Evolutionary conservation across 2,329 filamentous ascomycete genomes (phyloP), one percentile per base, ranked within the genome.

Genomic region (Aureobasidium sp.): DNA sequence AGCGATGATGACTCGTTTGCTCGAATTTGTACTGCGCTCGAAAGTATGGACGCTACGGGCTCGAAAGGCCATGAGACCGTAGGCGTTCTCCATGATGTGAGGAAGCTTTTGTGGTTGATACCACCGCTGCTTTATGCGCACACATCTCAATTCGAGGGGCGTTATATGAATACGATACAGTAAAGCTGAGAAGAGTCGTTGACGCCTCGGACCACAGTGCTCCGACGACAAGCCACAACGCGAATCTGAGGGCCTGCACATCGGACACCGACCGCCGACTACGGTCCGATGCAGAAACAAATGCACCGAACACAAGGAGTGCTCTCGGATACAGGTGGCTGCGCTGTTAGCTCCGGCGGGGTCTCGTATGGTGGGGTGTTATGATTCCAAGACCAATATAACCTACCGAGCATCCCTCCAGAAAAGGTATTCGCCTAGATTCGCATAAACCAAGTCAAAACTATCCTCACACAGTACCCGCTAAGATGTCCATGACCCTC

Each of bases 401-500:
- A 37, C 15, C 14, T 37, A 25, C 25, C 11, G 4, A 1, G 12
- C 11, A 39, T 27, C 20, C 34, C 71, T 11, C 31, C 31, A 9
- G 6, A 31, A 9, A 31, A 31, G 31, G 9, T 9, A 31, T 11
- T 9, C 9, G 31, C 31, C 9, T 31, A 5, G 9, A 31, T 31
- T 31, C 31, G 31, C 31, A 31, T 9, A 8, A 8, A 31, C 5
- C 9, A 31, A 31, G 2, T 31, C 31, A 9, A 11, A 31, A 31
- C 31, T 9, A 31, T 31, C 31, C 31, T 9, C 8, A 31, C 8
- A 31, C 31, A 31, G 31, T 11, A 31, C 31, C 11, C 31, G 31
- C 31, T 7, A 31, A 31, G 31, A 31, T 72, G 71, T 72, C 71
- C 41, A 72, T 71, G 71, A 63, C 68, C 48, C 39, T 72, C 11